Evolutionary conservation across 345 rosid genomes (phyloP), one percentile per base, ranked within the genome.

Genomic region (Lumnitzera racemosa): DNA sequence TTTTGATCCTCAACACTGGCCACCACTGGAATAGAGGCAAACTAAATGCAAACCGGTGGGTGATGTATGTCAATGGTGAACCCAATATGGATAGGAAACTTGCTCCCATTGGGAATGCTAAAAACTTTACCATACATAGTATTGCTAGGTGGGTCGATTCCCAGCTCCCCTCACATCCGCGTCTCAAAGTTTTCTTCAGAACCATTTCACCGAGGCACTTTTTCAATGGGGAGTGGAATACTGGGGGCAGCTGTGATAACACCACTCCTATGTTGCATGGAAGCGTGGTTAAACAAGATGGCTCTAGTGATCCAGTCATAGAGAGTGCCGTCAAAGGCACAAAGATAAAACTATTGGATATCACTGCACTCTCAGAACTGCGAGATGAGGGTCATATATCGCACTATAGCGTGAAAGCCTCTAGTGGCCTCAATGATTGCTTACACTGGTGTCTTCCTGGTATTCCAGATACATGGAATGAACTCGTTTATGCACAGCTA

Each of bases 371-470:
- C 2, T 88, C 96, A 5, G 76, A 74, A 67, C 72, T 85, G 49
- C 72, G 96, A 66, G 92, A 88, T 24, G 96, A 88, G 71, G 88
- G 82, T 67, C 92, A 88, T 66, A 68, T 85, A 61, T 80, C 86
- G 0, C 73, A 67, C 14, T 83, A 78, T 64, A 80, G 71, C 48
- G 69, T 73, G 13, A 86, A 75, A 66, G 74, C 70, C 5, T 83
- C 68, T 5, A 47, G 49, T 3, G 81, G 81, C 20, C 72, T 74
- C 23, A 76, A 82, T 15, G 98, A 91, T 72, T 91, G 96, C 87
- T 78, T 88, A 78, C 98, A 91, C 66, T 91, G 98, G 96, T 91
- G 96, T 81, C 73, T 91, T 52, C 98, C 96, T 0, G 96, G 96
- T 61, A 61, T 89, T 56, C 96, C 96, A 0, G 96, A 89, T 59